Evolutionary conservation across 306 rosid genomes (phyloP), one percentile per base, ranked within the genome.

Genomic region (Lagenaria siceraria): DNA sequence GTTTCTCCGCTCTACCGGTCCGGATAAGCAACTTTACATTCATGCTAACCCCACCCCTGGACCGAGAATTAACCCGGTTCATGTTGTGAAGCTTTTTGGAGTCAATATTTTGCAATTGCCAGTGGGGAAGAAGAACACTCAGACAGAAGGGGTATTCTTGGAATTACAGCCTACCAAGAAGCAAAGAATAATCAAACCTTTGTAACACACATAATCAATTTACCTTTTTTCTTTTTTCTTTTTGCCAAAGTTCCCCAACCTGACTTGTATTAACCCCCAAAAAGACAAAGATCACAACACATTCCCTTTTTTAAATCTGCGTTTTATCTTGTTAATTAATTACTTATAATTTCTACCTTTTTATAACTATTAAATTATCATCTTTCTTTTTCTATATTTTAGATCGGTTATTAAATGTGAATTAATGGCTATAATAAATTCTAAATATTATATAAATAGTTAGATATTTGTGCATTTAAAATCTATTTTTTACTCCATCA

Each of bases 21-120:
- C 76, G 21, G 84, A 85, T 14, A 66, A 80, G 8, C 81, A 80
- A 68, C 48, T 85, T 31, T 80, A 77, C 43, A 82, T 85, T 0
- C 79, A 78, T 0, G 79, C 65, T 18, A 77, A 43, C 10, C 51
- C 59, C 21, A 55, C 13, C 6, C 66, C 2, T 51, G 55, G 2
- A 51, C 21, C 9, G 21, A 64, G 59, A 15, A 9, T 0, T 61
- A 69, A 36, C 7, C 22, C 51, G 59, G 78, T 60, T 31, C 76
- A 78, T n/a, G 51, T 80, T 33, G 75, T 85, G 2, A 85, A 75
- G 51, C 82, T 85, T 35, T 85, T 85, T 56, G 88, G 88, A 27
- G 86, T 85, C 7, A 75, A 85, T 40, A 82, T 84, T 59, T 35
- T 75, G 59, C 56, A 79, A 46, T 21, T 21, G 24, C 33, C 71